Conservation (phyloP, 2,329 filamentous ascomycete genomes). For the Stachybotrys echinatus region DNA sequence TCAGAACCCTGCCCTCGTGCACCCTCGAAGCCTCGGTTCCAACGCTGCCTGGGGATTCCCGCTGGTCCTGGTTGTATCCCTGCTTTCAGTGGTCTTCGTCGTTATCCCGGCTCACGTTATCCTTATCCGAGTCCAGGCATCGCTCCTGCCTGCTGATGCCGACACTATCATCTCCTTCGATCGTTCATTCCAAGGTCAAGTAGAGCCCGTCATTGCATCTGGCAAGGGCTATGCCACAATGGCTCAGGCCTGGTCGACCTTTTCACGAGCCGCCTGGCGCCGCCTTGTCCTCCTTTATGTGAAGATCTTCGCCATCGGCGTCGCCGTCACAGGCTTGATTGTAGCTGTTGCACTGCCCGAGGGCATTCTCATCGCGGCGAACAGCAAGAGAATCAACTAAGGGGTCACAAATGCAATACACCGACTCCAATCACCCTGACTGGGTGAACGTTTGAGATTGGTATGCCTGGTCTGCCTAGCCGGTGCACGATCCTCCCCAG, state of each 20-base stretch:
- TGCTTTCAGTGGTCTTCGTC: conserved; percentile 54
- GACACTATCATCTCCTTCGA: conserved; percentile 89
- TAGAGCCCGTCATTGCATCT: conserved; percentile 68
- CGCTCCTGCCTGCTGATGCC: conserved; percentile 73
- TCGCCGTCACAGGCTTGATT: conserved; percentile 39
- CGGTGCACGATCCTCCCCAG: no score
- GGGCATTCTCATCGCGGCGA: conserved; percentile 33
- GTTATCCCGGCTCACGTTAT: conserved; percentile 72
- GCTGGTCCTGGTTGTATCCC: conserved; percentile 36
- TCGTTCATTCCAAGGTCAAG: conserved; percentile 73
- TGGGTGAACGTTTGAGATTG: no score
- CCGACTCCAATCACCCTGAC: no score
- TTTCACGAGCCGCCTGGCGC: conserved; percentile 66
- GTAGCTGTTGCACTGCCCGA: conserved; percentile 46
- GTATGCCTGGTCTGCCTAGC: no score
- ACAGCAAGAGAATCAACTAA: neutral
- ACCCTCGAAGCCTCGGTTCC: conserved; percentile 26
- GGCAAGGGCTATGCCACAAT: conserved; percentile 68
- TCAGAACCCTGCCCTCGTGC: conserved; percentile 23
- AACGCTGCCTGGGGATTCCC: conserved; percentile 18
- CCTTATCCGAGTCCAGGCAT: conserved; percentile 79
- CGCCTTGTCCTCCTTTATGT: conserved; percentile 69
- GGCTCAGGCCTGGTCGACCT: conserved; percentile 72
- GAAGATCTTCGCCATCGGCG: conserved; percentile 60
- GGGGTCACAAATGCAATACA: no score